Percentiles rank a stretch among this genome's conserved stretches.
Evolutionary conservation across 2,329 filamentous ascomycete species (phyloP).

Genomic region (Davidsoniella neocaledoniae): DNA sequence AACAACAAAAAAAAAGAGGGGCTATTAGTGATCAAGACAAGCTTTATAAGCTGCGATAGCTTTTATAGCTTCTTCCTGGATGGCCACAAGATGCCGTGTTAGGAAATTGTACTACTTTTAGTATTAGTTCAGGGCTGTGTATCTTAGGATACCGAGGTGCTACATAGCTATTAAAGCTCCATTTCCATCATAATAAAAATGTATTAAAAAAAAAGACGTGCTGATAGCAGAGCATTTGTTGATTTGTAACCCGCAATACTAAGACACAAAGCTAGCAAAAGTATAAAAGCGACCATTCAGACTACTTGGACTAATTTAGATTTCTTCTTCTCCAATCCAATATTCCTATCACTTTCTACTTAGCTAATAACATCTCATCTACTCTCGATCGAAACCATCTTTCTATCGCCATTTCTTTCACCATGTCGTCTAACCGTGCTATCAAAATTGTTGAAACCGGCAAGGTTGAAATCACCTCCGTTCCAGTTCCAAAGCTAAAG

Average conservation of each 20-base stretch:
- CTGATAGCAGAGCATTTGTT: neutral
- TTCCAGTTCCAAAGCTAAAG: conserved; percentile 14
- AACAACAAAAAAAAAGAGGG: too few relatives aligned
- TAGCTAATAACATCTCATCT: neutral
- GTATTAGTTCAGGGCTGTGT: too few relatives aligned
- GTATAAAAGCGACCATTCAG: neutral
- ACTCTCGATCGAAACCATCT: neutral
- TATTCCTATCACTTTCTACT: too few relatives aligned
- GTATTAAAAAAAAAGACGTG: too few relatives aligned
- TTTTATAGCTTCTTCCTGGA: too few relatives aligned
- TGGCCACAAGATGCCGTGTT: neutral
- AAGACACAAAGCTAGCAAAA: neutral
- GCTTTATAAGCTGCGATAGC: too few relatives aligned
- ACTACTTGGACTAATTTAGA: too few relatives aligned
- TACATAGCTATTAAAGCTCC: too few relatives aligned
- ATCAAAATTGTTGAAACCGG: conserved; percentile 4
- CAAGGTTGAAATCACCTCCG: conserved; percentile 19
- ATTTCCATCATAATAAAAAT: too few relatives aligned
- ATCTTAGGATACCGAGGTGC: too few relatives aligned
- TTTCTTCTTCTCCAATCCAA: too few relatives aligned
- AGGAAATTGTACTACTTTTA: neutral
- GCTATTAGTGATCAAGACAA: too few relatives aligned
- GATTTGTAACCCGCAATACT: neutral
- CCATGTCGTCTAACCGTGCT: conserved; percentile 8
- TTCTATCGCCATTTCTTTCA: neutral